Evolutionary conservation across 352 stramenopile species (phyloP).

Genomic region (Globisporangium okanoganense): DNA sequence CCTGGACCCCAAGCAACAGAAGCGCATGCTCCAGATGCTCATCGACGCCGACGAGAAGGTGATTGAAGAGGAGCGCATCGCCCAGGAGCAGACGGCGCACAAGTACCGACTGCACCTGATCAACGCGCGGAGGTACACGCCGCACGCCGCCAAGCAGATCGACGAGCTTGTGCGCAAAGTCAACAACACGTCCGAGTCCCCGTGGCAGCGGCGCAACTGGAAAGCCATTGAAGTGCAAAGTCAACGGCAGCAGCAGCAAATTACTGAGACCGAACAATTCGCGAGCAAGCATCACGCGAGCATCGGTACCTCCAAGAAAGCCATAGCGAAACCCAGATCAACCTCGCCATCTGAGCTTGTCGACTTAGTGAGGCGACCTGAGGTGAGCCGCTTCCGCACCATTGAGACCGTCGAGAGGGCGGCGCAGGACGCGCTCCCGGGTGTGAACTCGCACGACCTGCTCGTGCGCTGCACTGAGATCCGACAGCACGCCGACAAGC

Average conservation of each 20-base stretch:
- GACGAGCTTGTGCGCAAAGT: constrained; percentile 8
- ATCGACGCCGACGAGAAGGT: constrained; percentile 63
- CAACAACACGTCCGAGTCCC: constrained; percentile 30
- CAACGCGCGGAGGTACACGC: constrained; percentile 27
- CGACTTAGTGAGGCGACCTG: not conserved
- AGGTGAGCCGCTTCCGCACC: constrained; percentile 23
- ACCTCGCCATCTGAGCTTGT: not conserved
- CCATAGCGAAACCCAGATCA: not conserved
- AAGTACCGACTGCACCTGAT: constrained; percentile 47
- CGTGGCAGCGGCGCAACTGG: constrained; percentile 78
- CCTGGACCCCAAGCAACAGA: constrained; percentile 55
- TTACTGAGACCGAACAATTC: not conserved
- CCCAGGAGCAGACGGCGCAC: constrained; percentile 56
- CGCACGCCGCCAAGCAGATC: constrained; percentile 17
- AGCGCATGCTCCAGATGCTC: constrained; percentile 52
- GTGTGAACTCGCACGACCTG: constrained; percentile 72
- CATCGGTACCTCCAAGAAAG: not conserved
- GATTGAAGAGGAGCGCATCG: constrained; percentile 62
- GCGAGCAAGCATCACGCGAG: not conserved
- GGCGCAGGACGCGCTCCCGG: constrained; percentile 30
- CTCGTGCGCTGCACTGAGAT: constrained; percentile 64
- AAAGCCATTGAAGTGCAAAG: constrained; percentile 22
- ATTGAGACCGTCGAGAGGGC: constrained; percentile 72
- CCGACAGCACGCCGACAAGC: constrained; percentile 43
- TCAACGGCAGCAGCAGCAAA: not conserved